Percentiles rank a stretch among this genome's conserved stretches.
Evolutionary conservation across 768 basidiomycete species (phyloP).

Genomic region (Macrolepiota albuminosa): DNA sequence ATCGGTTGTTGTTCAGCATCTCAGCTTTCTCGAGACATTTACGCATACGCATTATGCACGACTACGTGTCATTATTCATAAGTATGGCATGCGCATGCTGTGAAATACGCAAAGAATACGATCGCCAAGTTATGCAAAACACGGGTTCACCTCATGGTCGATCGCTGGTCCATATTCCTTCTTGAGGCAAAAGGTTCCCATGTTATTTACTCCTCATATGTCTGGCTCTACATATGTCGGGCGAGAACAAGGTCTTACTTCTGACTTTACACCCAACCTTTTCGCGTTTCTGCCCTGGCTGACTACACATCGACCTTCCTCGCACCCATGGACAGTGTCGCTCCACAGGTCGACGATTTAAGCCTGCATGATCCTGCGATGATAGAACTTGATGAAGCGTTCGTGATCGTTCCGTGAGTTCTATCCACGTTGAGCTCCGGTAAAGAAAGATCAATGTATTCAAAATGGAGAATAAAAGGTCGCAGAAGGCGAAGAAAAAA

Average conservation of each 20-base stretch:
- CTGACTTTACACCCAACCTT: background rate
- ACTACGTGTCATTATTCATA: background rate
- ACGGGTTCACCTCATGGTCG: conserved; percentile 6
- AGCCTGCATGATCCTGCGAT: background rate
- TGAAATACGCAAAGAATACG: background rate
- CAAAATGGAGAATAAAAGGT: background rate
- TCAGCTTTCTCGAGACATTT: background rate
- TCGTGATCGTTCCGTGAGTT: conserved; percentile 4
- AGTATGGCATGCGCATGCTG: background rate
- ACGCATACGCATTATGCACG: background rate
- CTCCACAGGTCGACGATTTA: background rate
- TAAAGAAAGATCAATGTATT: background rate
- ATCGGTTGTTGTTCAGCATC: background rate
- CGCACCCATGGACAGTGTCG: background rate
- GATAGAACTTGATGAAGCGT: background rate
- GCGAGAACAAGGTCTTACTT: no score
- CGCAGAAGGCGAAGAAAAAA: background rate
- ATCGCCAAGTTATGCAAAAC: background rate
- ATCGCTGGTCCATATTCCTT: background rate
- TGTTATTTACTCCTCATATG: background rate
- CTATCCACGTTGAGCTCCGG: background rate
- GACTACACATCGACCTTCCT: background rate
- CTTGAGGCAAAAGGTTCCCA: background rate
- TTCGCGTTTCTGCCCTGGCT: background rate
- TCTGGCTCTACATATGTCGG: background rate